Percentiles rank a stretch among this genome's conserved stretches.
These are phyloP conservation scores for Colletotrichum eleusines DNA, from an alignment of 2,329 filamentous ascomycete species.

Conservation along the genomic window DNA sequence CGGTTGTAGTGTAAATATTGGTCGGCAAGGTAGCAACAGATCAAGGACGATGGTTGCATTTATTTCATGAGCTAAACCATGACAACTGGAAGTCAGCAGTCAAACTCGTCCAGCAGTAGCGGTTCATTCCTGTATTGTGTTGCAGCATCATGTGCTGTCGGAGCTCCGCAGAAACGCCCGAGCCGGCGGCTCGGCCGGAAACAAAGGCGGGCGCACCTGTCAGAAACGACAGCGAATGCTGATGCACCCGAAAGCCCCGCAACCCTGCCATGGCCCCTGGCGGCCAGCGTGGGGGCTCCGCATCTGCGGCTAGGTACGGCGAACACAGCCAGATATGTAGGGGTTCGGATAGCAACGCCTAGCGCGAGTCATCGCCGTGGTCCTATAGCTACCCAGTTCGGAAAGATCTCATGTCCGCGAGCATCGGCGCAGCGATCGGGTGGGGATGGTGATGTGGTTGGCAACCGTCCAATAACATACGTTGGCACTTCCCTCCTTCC, in stretches of 20 bases:
- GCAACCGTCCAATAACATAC: too few relatives aligned
- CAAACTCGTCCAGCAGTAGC: neutral
- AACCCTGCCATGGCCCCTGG: neutral
- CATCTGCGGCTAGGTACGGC: too few relatives aligned
- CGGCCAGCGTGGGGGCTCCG: too few relatives aligned
- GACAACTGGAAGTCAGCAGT: neutral
- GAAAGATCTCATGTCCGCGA: neutral
- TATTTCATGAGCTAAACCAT: neutral
- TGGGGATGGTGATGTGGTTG: neutral
- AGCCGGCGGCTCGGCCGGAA: too few relatives aligned
- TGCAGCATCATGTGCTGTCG: neutral
- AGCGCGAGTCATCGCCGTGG: neutral
- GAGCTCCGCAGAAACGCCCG: neutral
- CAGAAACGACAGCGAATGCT: neutral
- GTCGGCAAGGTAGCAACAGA: neutral
- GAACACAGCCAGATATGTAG: neutral
- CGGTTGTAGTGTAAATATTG: too few relatives aligned
- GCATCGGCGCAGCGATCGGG: neutral
- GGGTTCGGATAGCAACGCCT: neutral
- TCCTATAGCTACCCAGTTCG: neutral
- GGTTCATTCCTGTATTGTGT: too few relatives aligned
- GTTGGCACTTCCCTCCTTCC: neutral
- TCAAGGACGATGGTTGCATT: neutral
- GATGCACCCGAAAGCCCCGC: neutral
- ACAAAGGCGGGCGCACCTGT: neutral